These are phyloP conservation scores for Sclerotinia glacialis DNA, from an alignment of 2,329 filamentous ascomycete genomes.

Conservation along the genomic window DNA sequence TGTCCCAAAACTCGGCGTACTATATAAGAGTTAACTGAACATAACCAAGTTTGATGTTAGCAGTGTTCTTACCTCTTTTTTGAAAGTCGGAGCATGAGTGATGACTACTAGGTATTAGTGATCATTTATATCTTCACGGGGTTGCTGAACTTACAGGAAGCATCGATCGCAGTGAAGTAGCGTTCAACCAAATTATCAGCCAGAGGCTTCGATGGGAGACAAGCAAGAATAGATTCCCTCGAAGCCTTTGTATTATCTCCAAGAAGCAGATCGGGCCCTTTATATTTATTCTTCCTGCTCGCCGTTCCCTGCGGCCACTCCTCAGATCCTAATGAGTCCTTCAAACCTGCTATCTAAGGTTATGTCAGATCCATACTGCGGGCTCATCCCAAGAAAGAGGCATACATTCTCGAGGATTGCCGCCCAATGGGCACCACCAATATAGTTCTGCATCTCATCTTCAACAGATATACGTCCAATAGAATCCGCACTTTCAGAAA, in stretches of 20 bases:
- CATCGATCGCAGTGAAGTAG: conserved; percentile 52
- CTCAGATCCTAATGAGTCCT: conserved; percentile 50
- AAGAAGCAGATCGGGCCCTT: conserved; percentile 31
- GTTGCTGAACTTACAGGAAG: conserved; percentile 47
- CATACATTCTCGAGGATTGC: conserved; percentile 21
- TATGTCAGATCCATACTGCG: conserved; percentile 33
- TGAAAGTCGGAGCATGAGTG: conserved; percentile 53
- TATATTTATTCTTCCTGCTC: not conserved
- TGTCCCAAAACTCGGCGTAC: conserved; percentile 37
- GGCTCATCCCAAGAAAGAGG: not conserved
- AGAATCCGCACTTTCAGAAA: conserved; percentile 25
- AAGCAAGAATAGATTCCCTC: conserved; percentile 47
- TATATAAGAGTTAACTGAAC: conserved; percentile 24
- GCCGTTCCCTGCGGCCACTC: conserved; percentile 10
- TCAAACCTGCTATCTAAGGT: conserved; percentile 58
- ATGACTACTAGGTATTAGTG: conserved; percentile 20
- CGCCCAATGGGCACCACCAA: conserved; percentile 18
- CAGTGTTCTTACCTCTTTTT: conserved; percentile 40
- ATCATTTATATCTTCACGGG: not conserved
- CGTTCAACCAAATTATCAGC: conserved; percentile 50
- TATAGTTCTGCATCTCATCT: conserved; percentile 35
- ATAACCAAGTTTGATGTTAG: not conserved
- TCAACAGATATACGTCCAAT: conserved; percentile 32
- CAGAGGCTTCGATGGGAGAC: conserved; percentile 48
- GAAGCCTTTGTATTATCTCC: conserved; percentile 34